Base-by-base conservation (phyloP, 2,329 filamentous ascomycete genomes). In the Penicillium sp. region DNA sequence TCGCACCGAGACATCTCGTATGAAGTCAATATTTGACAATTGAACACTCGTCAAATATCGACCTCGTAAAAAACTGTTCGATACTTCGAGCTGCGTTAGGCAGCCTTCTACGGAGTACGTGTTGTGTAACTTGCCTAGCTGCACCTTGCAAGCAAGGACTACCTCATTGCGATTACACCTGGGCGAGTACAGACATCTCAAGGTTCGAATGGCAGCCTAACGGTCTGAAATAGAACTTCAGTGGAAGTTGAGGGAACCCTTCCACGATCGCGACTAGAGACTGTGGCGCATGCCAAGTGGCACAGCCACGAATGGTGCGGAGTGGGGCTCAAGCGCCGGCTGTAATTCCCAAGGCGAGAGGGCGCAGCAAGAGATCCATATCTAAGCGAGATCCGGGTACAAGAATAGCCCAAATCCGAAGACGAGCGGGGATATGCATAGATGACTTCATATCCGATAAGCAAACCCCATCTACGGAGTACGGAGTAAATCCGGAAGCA, bases 281-380 rank as follows among this genome's bases (percentile, higher is more conserved):
- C 3, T 44, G 51, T 48, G 51, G 51, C 51, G 45, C 34, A 31
- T n/a, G 34, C 3, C 5, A 4, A 14, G 11, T 5, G 34, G 22
- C 45, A 53, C 51, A 24, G 51, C 50, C 51, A 48, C 45, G 7
- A 44, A 9, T 14, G 13, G 31, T 27, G 24, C 24, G 24, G 36
- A 22, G 27, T 31, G 46, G 36, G 36, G 46, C 21, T 18, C n/a
- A 21, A 32, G 36, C 13, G 24, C 36, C 18, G 46, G 46, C 14
- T 18, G 24, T n/a, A 29, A 24, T 29, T 44, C 38, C 29, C 39
- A 36, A 44, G 38, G 38, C 3, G 16, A 21, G 38, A 40, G n/a
- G 38, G 38, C 38, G 38, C 38, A 40, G 38, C 38, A 18, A 18
- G 18, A 40, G 16, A 18, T 40, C 16, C 38, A 21, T 40, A 40